Conservation (phyloP, 2,329 filamentous ascomycete genomes). For the Neurospora crassa region DNA sequence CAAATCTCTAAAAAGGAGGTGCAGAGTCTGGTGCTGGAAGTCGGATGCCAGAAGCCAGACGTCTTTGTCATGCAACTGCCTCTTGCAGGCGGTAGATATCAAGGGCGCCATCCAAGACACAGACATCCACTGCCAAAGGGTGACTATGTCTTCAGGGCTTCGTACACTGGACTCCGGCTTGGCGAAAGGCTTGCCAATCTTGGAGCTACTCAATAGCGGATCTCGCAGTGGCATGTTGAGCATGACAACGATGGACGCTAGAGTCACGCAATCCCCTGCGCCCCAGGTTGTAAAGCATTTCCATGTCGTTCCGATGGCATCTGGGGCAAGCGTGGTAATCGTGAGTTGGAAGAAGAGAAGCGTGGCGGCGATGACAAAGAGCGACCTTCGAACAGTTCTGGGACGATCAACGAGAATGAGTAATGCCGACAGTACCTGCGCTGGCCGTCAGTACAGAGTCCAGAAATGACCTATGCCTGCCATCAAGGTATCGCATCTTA, state of each 20-base stretch:
- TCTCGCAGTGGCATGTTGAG: slow-evolving; percentile 63
- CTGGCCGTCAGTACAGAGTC: neutral
- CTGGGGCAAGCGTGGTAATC: slow-evolving; percentile 24
- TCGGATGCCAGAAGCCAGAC: slow-evolving; percentile 74
- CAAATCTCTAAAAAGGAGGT: slow-evolving; percentile 64
- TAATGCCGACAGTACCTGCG: slow-evolving; percentile 15
- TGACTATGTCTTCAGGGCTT: slow-evolving; percentile 70
- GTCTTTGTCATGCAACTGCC: slow-evolving; percentile 66
- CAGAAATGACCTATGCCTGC: neutral
- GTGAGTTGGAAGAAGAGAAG: slow-evolving; percentile 24
- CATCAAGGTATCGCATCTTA: slow-evolving; percentile 18
- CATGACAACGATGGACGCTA: slow-evolving; percentile 41
- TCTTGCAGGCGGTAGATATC: slow-evolving; percentile 52
- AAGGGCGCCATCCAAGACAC: slow-evolving; percentile 76
- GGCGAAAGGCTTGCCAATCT: slow-evolving; percentile 50
- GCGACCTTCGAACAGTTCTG: slow-evolving; percentile 18
- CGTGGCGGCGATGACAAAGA: slow-evolving; percentile 21
- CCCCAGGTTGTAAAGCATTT: slow-evolving; percentile 15
- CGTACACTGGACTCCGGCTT: slow-evolving; percentile 51
- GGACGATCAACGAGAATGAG: slow-evolving; percentile 23
- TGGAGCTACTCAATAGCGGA: slow-evolving; percentile 38
- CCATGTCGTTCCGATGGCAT: slow-evolving; percentile 17
- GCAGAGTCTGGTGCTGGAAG: slow-evolving; percentile 70
- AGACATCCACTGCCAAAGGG: slow-evolving; percentile 73
- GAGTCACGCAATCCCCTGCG: slow-evolving; percentile 29